A percentile compares a stretch with the other conserved stretches of the same genome.
phyloP scores from a whole-genome alignment of 768 basidiomycete genomes.

The Russula foetens region DNA sequence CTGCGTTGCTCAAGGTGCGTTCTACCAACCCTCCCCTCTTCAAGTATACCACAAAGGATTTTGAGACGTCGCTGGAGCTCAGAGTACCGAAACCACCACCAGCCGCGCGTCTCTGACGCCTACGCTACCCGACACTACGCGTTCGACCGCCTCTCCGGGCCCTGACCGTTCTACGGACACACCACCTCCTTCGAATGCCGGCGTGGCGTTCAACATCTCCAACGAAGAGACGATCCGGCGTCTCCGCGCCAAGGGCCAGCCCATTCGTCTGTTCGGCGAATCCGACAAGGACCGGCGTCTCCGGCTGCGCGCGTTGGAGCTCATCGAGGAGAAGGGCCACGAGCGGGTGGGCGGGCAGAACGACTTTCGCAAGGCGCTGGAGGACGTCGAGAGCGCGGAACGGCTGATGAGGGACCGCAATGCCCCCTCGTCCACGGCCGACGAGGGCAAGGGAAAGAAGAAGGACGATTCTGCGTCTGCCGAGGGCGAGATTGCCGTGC shows the following conservation, averaged over 20 bases:
- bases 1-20: conserved; percentile 26
- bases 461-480: conserved; percentile 39
- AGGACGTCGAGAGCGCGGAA: conserved; percentile 79
- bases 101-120: conserved; percentile 13
- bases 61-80: conserved; percentile 20
- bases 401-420: conserved; percentile 52
- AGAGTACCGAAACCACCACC: conserved; percentile 1
- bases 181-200: conserved; percentile 28
- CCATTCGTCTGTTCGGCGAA: conserved; percentile 91
- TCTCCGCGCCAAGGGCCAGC: conserved; percentile 86
- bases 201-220: conserved; percentile 69
- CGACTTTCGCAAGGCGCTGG: conserved; percentile 86
- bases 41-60: not conserved
- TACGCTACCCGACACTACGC: conserved; percentile 23
- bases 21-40: conserved; percentile 20
- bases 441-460: conserved; percentile 51
- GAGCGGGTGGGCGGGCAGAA: conserved; percentile 83
- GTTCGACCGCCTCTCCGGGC: conserved; percentile 28
- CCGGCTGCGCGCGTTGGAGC: conserved; percentile 85
- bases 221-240: conserved; percentile 89
- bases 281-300: conserved; percentile 89
- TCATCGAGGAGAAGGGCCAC: conserved; percentile 85
- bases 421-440: conserved; percentile 22
- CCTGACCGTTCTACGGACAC: conserved; percentile 31
- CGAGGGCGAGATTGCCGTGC: conserved; percentile 34